Evolutionary conservation across 1,284 basidiomycete species (phyloP).

Genomic region (Trametes hirsuta): DNA sequence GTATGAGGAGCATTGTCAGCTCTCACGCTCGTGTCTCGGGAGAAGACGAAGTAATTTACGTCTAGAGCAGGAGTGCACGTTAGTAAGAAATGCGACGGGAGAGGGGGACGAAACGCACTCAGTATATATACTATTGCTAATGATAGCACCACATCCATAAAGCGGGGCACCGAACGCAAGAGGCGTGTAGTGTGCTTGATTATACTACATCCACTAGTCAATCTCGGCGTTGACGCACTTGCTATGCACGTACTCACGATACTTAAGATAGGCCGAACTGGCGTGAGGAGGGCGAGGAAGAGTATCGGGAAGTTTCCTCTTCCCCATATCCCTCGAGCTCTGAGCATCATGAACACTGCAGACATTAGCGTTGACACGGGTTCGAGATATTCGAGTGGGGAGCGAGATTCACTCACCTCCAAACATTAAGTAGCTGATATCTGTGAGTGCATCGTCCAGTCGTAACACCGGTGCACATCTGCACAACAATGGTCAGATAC

Average conservation of each 20-base stretch:
- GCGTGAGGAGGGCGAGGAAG: conserved; percentile 13
- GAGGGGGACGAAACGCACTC: not conserved
- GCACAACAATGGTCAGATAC: not conserved
- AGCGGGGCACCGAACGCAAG: conserved; percentile 26
- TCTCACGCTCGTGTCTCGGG: too few relatives aligned
- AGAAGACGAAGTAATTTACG: too few relatives aligned
- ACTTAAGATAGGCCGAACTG: conserved; percentile 6
- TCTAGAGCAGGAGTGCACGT: too few relatives aligned
- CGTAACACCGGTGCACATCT: conserved; percentile 25
- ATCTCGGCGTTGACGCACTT: too few relatives aligned
- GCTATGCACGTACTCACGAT: conserved; percentile 2
- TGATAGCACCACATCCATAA: conserved; percentile 22
- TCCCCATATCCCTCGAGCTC: conserved; percentile 21
- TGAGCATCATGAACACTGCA: conserved; percentile 23
- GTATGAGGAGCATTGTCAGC: not conserved
- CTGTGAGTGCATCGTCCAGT: conserved; percentile 21
- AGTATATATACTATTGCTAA: not conserved
- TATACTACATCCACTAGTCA: conserved; percentile 16
- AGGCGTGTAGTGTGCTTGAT: conserved; percentile 20
- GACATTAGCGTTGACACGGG: too few relatives aligned
- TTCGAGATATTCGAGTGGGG: too few relatives aligned
- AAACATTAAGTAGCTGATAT: conserved; percentile 23
- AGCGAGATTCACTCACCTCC: conserved; percentile 12
- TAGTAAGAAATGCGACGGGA: too few relatives aligned
- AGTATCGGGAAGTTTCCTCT: conserved; percentile 5